Evolutionary conservation across 768 basidiomycete species (phyloP).

Genomic region (Floccularia luteovirens): DNA sequence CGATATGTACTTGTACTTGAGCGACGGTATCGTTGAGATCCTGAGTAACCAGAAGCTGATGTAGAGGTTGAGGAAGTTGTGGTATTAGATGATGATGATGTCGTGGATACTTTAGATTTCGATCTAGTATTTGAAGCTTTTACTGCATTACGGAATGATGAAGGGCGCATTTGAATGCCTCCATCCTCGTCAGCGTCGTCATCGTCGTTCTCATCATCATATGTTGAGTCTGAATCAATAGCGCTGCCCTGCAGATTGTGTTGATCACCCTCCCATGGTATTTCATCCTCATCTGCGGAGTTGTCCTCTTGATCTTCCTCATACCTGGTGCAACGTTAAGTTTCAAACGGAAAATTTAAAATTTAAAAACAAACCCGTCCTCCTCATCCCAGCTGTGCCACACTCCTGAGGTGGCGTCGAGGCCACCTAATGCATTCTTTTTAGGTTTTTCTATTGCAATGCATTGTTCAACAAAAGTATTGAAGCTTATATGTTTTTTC

Average conservation of each 20-base stretch:
- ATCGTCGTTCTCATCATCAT: conserved; percentile 18
- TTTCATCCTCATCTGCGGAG: conserved; percentile 43
- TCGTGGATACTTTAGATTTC: conserved; percentile 33
- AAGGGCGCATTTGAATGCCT: conserved; percentile 58
- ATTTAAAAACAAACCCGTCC: conserved; percentile 43
- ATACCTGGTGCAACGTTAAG: conserved; percentile 33
- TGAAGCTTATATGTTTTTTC: conserved; percentile 94
- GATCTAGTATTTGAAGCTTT: conserved; percentile 23
- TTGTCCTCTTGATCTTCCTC: conserved; percentile 62
- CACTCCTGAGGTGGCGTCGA: conserved; percentile 12
- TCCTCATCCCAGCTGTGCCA: conserved; percentile 38
- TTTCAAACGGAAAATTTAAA: conserved; percentile 6
- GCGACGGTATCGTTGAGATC: conserved; percentile 3
- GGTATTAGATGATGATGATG: conserved; percentile 33
- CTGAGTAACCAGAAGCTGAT: conserved; percentile 17
- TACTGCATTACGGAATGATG: conserved; percentile 14
- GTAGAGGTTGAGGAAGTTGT: conserved; percentile 16
- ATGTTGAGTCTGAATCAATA: conserved; percentile 28
- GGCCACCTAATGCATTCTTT: conserved; percentile 22
- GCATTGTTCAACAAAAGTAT: conserved; percentile 95
- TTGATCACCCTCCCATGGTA: conserved; percentile 12
- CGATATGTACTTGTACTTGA: conserved; percentile 12
- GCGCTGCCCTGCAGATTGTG: conserved; percentile 16
- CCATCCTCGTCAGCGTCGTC: conserved; percentile 30
- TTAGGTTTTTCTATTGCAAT: conserved; percentile 83